A percentile compares a stretch with the other conserved stretches of the same genome.
These are phyloP conservation scores for Ballota nigra DNA, from an alignment of 257 asterid species.

Conservation along the genomic window DNA sequence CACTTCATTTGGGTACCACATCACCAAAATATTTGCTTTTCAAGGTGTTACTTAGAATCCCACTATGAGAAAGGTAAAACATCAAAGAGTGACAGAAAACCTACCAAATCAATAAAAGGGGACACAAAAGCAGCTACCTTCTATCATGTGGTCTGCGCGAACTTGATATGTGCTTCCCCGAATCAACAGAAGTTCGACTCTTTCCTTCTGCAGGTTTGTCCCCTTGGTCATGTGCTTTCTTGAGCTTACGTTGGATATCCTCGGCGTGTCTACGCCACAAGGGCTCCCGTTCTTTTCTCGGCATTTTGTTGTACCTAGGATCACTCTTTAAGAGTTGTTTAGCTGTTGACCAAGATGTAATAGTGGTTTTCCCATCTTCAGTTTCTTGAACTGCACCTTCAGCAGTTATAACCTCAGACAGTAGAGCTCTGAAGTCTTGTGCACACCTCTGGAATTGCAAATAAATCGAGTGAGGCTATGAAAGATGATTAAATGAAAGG, in stretches of 20 bases:
- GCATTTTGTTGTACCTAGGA: conserved; percentile 72
- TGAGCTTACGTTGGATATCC: conserved; percentile 68
- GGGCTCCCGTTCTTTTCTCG: conserved; percentile 85
- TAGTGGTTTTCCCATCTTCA: conserved; percentile 68
- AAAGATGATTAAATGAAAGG: background rate
- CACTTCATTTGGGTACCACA: background rate
- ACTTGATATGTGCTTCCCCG: conserved; percentile 42
- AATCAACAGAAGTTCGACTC: conserved; percentile 41
- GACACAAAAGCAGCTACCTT: conserved; percentile 29
- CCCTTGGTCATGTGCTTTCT: conserved; percentile 37
- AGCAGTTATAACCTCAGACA: conserved; percentile 54
- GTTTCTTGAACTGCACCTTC: conserved; percentile 70
- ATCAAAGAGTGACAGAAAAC: background rate
- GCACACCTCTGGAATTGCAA: conserved; percentile 53
- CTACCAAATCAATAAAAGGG: background rate
- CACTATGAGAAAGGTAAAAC: background rate
- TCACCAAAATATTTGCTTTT: background rate
- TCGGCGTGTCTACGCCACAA: conserved; percentile 83
- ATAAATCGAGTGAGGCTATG: conserved; percentile 4
- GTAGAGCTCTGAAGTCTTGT: conserved; percentile 58
- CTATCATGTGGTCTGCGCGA: conserved; percentile 48
- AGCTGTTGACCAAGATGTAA: conserved; percentile 92
- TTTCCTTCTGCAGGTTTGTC: conserved; percentile 52
- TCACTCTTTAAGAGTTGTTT: conserved; percentile 67
- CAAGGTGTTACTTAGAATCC: conserved; percentile 3